A percentile compares a stretch with the other conserved stretches of the same genome.
Evolutionary conservation across 2,329 filamentous ascomycete genomes (phyloP).

Genomic region (Diaporthe sp.): DNA sequence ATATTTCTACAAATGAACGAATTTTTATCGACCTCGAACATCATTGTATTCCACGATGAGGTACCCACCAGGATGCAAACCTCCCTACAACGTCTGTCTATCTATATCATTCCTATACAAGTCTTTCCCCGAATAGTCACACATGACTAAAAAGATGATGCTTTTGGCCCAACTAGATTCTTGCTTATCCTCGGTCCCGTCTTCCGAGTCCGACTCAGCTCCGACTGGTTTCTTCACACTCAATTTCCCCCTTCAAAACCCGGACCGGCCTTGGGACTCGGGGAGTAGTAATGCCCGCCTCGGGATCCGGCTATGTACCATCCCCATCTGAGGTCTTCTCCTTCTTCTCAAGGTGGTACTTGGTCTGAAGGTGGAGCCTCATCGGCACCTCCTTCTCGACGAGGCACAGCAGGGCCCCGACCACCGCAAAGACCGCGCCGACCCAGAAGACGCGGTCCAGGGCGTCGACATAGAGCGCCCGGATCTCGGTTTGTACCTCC

Average conservation of each 20-base stretch:
- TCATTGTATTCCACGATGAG: no score
- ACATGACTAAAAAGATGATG: not conserved
- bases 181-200: not conserved
- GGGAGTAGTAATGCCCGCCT: not conserved
- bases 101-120: not conserved
- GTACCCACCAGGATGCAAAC: not conserved
- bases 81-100: not conserved
- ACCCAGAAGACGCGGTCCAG: slow-evolving; percentile 45
- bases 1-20: no score
- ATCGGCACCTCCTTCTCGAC: slow-evolving; percentile 45
- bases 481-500: slow-evolving; percentile 40
- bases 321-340: slow-evolving; percentile 1
- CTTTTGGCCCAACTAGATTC: not conserved
- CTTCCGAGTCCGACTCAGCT: not conserved
- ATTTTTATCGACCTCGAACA: no score
- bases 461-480: slow-evolving; percentile 42
- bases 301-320: not conserved
- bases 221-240: not conserved
- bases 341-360: slow-evolving; percentile 45
- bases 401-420: slow-evolving; percentile 44
- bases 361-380: slow-evolving; percentile 40
- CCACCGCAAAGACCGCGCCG: slow-evolving; percentile 45
- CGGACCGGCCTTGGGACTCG: not conserved
- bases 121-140: not conserved
- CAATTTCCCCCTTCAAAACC: not conserved